Evolutionary conservation across 495 filamentous ascomycete species (phyloP).

Genomic region (Apiosordaria backusii): DNA sequence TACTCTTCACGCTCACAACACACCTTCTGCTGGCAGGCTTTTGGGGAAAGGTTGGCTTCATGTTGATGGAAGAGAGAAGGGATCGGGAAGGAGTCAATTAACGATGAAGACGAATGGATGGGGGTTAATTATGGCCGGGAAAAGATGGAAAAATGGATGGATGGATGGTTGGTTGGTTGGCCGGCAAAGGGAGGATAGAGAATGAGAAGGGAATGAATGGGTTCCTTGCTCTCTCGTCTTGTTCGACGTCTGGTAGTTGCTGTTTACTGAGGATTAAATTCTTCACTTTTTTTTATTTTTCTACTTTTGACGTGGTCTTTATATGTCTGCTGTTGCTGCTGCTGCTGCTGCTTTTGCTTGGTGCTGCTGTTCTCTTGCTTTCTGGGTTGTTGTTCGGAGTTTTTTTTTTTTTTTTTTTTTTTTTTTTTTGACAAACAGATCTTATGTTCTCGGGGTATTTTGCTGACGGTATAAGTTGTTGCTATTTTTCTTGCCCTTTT

Average conservation of each 20-base stretch:
- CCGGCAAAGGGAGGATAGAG: background rate
- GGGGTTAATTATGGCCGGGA: background rate
- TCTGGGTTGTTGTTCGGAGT: background rate
- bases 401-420: background rate
- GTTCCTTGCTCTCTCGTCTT: background rate
- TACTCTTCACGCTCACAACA: background rate
- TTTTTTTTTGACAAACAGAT: background rate
- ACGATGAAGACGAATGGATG: background rate
- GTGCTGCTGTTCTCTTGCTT: background rate
- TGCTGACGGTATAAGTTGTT: no score
- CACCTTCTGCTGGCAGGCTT: background rate
- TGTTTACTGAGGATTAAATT: background rate
- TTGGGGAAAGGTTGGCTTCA: background rate
- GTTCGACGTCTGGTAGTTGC: background rate
- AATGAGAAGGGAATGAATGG: background rate
- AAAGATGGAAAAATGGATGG: background rate
- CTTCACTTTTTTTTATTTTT: background rate
- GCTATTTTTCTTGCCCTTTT: no score
- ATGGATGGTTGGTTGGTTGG: background rate
- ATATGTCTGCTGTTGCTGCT: background rate
- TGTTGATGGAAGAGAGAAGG: background rate
- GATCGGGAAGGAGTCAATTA: background rate
- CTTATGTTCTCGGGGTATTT: background rate
- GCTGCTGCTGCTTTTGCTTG: no score
- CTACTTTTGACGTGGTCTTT: background rate